These are phyloP conservation scores for Pyrus communis DNA, from an alignment of 306 rosid species.

Conservation along the genomic window DNA sequence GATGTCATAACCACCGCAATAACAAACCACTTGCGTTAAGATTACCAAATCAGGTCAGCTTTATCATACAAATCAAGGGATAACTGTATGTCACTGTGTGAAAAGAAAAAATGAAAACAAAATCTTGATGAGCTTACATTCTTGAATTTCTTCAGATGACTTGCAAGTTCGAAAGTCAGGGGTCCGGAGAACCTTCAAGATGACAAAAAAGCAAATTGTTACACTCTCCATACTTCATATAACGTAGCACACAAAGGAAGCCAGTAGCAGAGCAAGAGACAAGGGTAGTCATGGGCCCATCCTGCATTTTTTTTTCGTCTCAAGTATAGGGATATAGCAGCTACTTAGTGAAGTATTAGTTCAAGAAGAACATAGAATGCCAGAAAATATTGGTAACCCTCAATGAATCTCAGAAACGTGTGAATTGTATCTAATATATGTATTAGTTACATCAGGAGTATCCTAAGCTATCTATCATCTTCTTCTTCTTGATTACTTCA, in stretches of 20 bases:
- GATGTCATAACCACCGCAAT: not conserved
- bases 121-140: conserved; percentile 44
- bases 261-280: too few species aligned
- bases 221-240: conserved; percentile 9
- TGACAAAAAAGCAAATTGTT: conserved; percentile 8
- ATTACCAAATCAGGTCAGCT: not conserved
- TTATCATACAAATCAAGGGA: not conserved
- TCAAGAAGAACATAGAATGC: too few species aligned
- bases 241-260: conserved; percentile 2
- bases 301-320: too few species aligned
- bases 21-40: not conserved
- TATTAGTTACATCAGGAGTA: too few species aligned
- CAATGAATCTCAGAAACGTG: too few species aligned
- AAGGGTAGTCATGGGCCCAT: too few species aligned
- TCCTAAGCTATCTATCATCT: too few species aligned
- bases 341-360: too few species aligned
- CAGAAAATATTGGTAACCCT: too few species aligned
- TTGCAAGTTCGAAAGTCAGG: conserved; percentile 61
- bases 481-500: too few species aligned
- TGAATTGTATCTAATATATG: too few species aligned
- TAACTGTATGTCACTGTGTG: not conserved
- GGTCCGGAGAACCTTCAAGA: conserved; percentile 54
- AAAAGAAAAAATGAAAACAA: not conserved
- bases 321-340: too few species aligned
- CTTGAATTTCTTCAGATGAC: conserved; percentile 64